A percentile compares a stretch with the other conserved stretches of the same genome.
Conservation (phyloP, 495 filamentous ascomycete species). For the Copromyces sp. region DNA sequence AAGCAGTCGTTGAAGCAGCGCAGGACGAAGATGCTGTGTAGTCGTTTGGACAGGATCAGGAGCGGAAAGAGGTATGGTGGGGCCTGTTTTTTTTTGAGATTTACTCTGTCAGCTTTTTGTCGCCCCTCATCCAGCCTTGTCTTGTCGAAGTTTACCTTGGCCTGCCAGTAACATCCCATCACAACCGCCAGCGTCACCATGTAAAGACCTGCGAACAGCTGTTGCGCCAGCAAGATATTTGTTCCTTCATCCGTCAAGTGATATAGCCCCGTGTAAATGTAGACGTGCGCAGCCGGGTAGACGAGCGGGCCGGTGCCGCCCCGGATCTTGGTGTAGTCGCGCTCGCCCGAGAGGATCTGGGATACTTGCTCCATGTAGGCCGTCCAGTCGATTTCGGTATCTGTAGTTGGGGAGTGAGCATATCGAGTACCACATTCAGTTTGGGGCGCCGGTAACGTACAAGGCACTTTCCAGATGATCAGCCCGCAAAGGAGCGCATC, state of each 20-base stretch:
- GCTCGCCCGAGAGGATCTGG: constrained; percentile 71
- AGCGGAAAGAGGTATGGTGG: constrained; percentile 85
- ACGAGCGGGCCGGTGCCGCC: constrained; percentile 88
- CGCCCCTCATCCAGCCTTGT: not conserved
- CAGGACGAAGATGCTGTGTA: constrained; percentile 88
- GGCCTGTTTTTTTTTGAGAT: constrained; percentile 36
- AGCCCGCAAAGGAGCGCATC: constrained; percentile 65
- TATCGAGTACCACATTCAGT: not conserved
- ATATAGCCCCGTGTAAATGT: constrained; percentile 76
- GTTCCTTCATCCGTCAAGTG: constrained; percentile 63
- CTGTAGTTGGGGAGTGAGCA: constrained; percentile 31
- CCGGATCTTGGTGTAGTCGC: constrained; percentile 75
- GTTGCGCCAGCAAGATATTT: constrained; percentile 70
- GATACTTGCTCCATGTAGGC: constrained; percentile 92
- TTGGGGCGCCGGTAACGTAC: constrained; percentile 39
- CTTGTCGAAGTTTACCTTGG: constrained; percentile 40
- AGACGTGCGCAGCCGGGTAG: constrained; percentile 89
- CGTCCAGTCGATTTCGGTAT: constrained; percentile 97
- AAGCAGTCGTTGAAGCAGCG: constrained; percentile 94
- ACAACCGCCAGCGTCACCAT: constrained; percentile 63
- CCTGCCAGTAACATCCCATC: constrained; percentile 69
- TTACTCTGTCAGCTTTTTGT: not conserved
- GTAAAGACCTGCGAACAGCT: constrained; percentile 71
- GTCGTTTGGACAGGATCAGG: constrained; percentile 77
- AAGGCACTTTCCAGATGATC: constrained; percentile 79